A percentile compares a stretch with the other conserved stretches of the same genome.
phyloP scores from a whole-genome alignment of 2,329 filamentous ascomycete species.

The Cordyceps javanica region DNA sequence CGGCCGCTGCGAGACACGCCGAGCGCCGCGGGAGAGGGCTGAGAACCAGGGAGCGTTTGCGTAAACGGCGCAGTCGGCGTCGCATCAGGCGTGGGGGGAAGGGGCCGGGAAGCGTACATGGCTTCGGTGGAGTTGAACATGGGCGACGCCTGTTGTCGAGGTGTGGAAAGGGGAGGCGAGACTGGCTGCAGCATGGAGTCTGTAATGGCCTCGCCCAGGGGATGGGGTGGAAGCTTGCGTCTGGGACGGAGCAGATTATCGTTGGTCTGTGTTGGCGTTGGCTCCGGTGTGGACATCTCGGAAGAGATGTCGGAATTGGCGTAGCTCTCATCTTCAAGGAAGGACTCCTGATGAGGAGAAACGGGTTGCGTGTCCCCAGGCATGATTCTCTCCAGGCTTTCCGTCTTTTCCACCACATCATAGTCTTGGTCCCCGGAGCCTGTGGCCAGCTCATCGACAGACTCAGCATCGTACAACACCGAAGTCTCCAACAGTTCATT shows the following conservation, averaged over 20 bases:
- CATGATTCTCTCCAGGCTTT: constrained; percentile 42
- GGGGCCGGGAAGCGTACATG: constrained; percentile 27
- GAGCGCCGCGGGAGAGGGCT: background rate
- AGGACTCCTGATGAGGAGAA: constrained; percentile 33
- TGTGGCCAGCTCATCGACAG: constrained; percentile 11
- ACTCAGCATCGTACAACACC: background rate
- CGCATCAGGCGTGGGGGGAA: constrained; percentile 45
- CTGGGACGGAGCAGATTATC: constrained; percentile 13
- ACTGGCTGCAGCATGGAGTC: constrained; percentile 7
- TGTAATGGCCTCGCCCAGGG: constrained; percentile 22
- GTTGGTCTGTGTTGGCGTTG: constrained; percentile 25
- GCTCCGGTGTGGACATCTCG: constrained; percentile 50
- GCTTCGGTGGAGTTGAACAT: background rate
- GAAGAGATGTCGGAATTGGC: constrained; percentile 56
- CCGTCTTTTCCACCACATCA: constrained; percentile 48
- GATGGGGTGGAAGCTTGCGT: constrained; percentile 27
- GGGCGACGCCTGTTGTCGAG: constrained; percentile 4
- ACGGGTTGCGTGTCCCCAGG: constrained; percentile 28
- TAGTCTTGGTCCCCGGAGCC: constrained; percentile 25
- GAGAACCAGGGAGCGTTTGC: constrained; percentile 16
- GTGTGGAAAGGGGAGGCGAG: constrained; percentile 11
- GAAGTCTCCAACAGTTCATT: constrained; percentile 17
- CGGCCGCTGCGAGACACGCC: constrained; percentile 30
- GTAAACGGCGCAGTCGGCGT: constrained; percentile 38
- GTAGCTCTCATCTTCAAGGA: constrained; percentile 46